Percentiles rank a stretch among this genome's conserved stretches.
These are phyloP conservation scores for Trametes punicea DNA, from an alignment of 768 basidiomycete genomes.

Conservation along the genomic window DNA sequence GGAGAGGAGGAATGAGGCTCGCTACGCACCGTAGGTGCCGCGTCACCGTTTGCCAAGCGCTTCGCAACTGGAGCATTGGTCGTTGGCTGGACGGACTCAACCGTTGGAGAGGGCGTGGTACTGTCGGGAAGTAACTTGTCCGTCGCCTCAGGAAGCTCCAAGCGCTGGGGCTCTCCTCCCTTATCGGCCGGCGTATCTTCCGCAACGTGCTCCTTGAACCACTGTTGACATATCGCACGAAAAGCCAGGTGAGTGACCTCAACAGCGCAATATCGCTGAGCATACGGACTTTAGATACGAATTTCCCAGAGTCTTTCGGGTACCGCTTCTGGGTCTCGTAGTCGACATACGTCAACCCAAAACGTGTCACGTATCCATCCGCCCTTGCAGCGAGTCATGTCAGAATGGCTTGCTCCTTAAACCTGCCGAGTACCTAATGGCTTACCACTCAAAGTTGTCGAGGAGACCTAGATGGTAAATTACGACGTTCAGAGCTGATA, in stretches of 20 bases:
- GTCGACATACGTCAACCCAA: constrained; percentile 71
- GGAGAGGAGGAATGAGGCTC: background rate
- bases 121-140: background rate
- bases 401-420: background rate
- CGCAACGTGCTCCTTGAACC: constrained; percentile 33
- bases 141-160: constrained; percentile 1
- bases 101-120: constrained; percentile 5
- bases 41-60: constrained; percentile 12
- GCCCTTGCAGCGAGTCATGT: constrained; percentile 36
- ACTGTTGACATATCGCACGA: constrained; percentile 15
- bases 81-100: constrained; percentile 1
- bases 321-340: constrained; percentile 63
- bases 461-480: constrained; percentile 44
- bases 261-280: background rate
- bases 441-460: constrained; percentile 68
- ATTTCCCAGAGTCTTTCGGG: constrained; percentile 60
- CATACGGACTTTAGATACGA: constrained; percentile 47
- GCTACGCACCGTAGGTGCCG: constrained; percentile 9
- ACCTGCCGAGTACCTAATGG: background rate
- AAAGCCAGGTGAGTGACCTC: background rate
- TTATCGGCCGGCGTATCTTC: constrained; percentile 3
- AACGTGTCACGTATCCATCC: constrained; percentile 66
- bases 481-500: background rate
- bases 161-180: background rate
- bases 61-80: background rate